Percentiles rank a stretch among this genome's conserved stretches.
phyloP scores from a whole-genome alignment of 2,329 filamentous ascomycete species.

The Microdochium bolleyi region DNA sequence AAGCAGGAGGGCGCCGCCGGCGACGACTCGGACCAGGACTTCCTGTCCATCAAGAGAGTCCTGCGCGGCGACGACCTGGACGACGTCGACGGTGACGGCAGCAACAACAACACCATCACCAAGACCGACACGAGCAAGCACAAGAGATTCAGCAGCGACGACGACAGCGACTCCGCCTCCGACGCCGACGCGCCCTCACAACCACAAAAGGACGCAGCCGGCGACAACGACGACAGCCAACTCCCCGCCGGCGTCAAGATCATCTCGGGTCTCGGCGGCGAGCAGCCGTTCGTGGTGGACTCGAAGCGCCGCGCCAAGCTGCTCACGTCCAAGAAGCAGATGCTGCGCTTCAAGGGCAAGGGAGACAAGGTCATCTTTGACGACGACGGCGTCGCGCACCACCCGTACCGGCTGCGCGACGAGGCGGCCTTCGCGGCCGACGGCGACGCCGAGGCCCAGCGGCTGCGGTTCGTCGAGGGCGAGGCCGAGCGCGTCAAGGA shows the following conservation, averaged over 20 bases:
- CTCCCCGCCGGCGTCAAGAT: slow-evolving; percentile 39
- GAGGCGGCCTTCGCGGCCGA: slow-evolving; percentile 71
- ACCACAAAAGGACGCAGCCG: background rate
- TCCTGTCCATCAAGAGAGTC: slow-evolving; percentile 84
- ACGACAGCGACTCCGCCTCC: slow-evolving; percentile 28
- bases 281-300: slow-evolving; percentile 75
- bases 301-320: slow-evolving; percentile 93
- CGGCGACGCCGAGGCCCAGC: slow-evolving; percentile 69
- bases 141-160: slow-evolving; percentile 12
- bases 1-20: slow-evolving; percentile 33
- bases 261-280: slow-evolving; percentile 58
- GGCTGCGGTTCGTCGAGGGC: slow-evolving; percentile 67
- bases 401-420: slow-evolving; percentile 80
- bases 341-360: slow-evolving; percentile 82
- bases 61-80: slow-evolving; percentile 62
- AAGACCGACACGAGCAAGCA: no score
- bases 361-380: slow-evolving; percentile 85
- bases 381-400: slow-evolving; percentile 79
- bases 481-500: slow-evolving; percentile 64
- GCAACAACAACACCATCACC: slow-evolving; percentile 23
- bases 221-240: background rate
- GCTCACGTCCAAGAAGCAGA: slow-evolving; percentile 89
- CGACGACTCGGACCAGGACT: slow-evolving; percentile 66
- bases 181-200: background rate
- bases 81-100: slow-evolving; percentile 42